phyloP scores from a whole-genome alignment of 345 rosid species.

The Mangifera indica region DNA sequence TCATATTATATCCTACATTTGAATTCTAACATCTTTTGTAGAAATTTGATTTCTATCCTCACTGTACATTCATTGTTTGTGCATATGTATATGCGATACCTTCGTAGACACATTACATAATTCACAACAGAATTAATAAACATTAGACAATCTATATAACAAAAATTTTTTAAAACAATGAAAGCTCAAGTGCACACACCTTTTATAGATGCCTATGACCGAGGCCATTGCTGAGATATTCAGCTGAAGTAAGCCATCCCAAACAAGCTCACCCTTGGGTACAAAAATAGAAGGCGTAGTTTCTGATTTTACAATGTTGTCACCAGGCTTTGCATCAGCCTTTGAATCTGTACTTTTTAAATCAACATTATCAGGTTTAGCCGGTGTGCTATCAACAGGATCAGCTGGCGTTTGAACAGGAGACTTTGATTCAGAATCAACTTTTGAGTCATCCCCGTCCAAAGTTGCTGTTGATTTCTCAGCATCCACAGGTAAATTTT shows the following conservation, averaged over 20 bases:
- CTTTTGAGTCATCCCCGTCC: conserved; percentile 42
- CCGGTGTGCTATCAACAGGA: conserved; percentile 22
- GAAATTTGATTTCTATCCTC: not conserved
- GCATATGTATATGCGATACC: not conserved
- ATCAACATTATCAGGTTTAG: conserved; percentile 33
- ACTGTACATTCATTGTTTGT: not conserved
- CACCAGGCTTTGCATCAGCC: conserved; percentile 25
- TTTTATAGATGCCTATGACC: conserved; percentile 60
- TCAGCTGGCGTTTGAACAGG: conserved; percentile 35
- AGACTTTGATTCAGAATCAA: conserved; percentile 35
- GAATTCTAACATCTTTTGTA: not conserved
- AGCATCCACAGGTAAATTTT: conserved; percentile 47
- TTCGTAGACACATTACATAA: not conserved
- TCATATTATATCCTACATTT: not conserved
- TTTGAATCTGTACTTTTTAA: conserved; percentile 20
- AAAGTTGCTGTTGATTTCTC: conserved; percentile 31
- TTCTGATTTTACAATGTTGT: conserved; percentile 26
- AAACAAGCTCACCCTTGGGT: conserved; percentile 49
- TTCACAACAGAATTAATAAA: not conserved
- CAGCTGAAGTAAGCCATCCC: conserved; percentile 85
- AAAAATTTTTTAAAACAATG: not conserved
- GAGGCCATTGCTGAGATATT: conserved; percentile 46
- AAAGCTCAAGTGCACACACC: conserved; percentile 41
- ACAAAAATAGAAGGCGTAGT: conserved; percentile 14
- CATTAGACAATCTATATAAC: not conserved